Conservation (phyloP, 202 grass and related monocot species). For the Bolboschoenoplectus hybrid region DNA sequence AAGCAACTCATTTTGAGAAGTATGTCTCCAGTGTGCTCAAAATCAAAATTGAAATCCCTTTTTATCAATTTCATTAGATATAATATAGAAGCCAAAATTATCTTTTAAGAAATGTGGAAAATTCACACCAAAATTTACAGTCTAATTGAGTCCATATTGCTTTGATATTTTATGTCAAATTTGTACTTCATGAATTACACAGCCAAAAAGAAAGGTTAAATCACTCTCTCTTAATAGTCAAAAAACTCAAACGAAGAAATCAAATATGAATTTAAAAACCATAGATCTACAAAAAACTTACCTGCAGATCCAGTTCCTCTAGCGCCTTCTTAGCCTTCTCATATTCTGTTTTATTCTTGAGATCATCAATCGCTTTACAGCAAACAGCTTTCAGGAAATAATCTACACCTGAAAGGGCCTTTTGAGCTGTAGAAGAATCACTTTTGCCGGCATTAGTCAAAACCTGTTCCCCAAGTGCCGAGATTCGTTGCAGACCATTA, state of each 20-base stretch:
- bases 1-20: neutral
- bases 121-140: slow-evolving; percentile 18
- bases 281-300: slow-evolving; percentile 33
- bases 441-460: slow-evolving; percentile 29
- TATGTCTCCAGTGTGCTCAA: neutral
- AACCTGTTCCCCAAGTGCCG: slow-evolving; percentile 31
- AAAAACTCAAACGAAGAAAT: neutral
- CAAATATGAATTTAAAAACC: slow-evolving; percentile 15
- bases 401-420: slow-evolving; percentile 28
- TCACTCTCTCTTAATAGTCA: neutral
- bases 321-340: slow-evolving; percentile 41
- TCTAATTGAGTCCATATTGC: neutral
- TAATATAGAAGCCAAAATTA: neutral
- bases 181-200: neutral
- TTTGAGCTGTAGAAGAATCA: slow-evolving; percentile 16
- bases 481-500: slow-evolving; percentile 19
- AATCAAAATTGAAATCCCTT: neutral
- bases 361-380: slow-evolving; percentile 35
- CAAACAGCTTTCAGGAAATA: slow-evolving; percentile 35
- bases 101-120: slow-evolving; percentile 3
- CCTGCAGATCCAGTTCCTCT: slow-evolving; percentile 30
- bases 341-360: slow-evolving; percentile 32
- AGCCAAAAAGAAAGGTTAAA: neutral
- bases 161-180: slow-evolving; percentile 29
- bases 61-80: slow-evolving; percentile 29